These are phyloP conservation scores for Blastobotrys mokoenaii DNA, from an alignment of 805 yeast species.

Conservation along the genomic window DNA sequence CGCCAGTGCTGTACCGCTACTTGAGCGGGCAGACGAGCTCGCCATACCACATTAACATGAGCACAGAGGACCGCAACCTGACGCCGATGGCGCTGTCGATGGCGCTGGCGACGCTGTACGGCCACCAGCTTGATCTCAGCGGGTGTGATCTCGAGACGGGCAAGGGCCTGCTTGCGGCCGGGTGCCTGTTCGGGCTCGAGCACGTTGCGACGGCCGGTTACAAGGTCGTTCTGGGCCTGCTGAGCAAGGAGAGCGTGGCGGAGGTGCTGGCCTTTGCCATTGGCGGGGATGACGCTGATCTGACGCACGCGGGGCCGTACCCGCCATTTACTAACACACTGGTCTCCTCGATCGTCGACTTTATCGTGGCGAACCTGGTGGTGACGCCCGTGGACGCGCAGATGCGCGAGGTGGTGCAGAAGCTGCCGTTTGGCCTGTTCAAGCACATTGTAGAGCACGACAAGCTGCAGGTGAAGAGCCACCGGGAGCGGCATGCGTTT, in stretches of 20 bases:
- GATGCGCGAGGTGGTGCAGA: constrained; percentile 14
- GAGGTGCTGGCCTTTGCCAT: constrained; percentile 21
- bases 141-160: constrained; percentile 18
- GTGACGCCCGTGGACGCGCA: constrained; percentile 12
- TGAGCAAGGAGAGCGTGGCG: constrained; percentile 16
- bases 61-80: constrained; percentile 18
- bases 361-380: constrained; percentile 14
- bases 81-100: constrained; percentile 22
- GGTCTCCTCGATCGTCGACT: constrained; percentile 17
- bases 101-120: constrained; percentile 28
- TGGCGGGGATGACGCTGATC: constrained; percentile 11
- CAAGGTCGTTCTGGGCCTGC: constrained; percentile 11
- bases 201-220: constrained; percentile 21
- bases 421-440: constrained; percentile 24
- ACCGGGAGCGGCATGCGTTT: constrained; percentile 26
- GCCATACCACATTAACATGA: constrained; percentile 22
- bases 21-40: constrained; percentile 13
- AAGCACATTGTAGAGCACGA: constrained; percentile 25
- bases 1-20: constrained; percentile 24
- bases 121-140: constrained; percentile 19
- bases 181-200: constrained; percentile 22
- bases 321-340: constrained; percentile 25
- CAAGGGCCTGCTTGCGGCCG: constrained; percentile 25
- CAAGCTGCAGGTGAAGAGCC: constrained; percentile 17
- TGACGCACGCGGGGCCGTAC: constrained; percentile 23